Evolutionary conservation across 1,139 yeast species (phyloP).

Genomic region (Taphrina betulina): DNA sequence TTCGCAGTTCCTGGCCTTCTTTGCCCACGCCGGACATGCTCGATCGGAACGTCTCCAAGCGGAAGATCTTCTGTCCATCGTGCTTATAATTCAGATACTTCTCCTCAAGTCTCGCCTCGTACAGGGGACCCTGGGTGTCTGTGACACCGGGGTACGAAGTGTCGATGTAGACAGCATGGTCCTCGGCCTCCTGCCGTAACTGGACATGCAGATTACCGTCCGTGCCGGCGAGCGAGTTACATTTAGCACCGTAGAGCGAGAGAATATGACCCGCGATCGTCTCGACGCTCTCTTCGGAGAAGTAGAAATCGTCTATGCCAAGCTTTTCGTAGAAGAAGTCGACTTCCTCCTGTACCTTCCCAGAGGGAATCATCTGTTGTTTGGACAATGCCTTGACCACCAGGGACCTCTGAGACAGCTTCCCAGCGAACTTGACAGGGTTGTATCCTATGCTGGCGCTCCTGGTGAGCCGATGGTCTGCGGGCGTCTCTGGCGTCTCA

Average conservation of each 20-base stretch:
- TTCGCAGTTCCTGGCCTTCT: constrained; percentile 57
- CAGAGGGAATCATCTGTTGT: constrained; percentile 28
- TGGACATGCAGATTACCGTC: constrained; percentile 62
- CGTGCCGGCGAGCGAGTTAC: constrained; percentile 58
- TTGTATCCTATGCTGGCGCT: constrained; percentile 21
- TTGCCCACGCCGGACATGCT: constrained; percentile 54
- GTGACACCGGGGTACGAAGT: constrained; percentile 51
- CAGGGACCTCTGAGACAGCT: constrained; percentile 26
- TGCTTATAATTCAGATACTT: constrained; percentile 64
- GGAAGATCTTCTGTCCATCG: constrained; percentile 53
- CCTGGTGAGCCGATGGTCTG: constrained; percentile 24
- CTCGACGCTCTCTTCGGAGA: constrained; percentile 77
- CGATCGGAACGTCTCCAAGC: constrained; percentile 84
- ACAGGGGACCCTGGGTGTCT: constrained; percentile 49
- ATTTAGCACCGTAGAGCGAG: constrained; percentile 86
- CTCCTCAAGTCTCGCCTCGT: constrained; percentile 73
- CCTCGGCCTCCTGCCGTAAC: constrained; percentile 71
- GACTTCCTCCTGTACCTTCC: constrained; percentile 29
- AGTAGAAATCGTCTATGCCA: constrained; percentile 88
- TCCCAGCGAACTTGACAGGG: constrained; percentile 8
- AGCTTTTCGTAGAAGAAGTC: constrained; percentile 63
- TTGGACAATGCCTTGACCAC: constrained; percentile 20
- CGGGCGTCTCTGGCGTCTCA: constrained; percentile 26
- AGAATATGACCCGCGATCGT: constrained; percentile 80
- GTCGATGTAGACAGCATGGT: constrained; percentile 91